phyloP scores from a whole-genome alignment of 257 asterid genomes.

The Nicotiana otophora region DNA sequence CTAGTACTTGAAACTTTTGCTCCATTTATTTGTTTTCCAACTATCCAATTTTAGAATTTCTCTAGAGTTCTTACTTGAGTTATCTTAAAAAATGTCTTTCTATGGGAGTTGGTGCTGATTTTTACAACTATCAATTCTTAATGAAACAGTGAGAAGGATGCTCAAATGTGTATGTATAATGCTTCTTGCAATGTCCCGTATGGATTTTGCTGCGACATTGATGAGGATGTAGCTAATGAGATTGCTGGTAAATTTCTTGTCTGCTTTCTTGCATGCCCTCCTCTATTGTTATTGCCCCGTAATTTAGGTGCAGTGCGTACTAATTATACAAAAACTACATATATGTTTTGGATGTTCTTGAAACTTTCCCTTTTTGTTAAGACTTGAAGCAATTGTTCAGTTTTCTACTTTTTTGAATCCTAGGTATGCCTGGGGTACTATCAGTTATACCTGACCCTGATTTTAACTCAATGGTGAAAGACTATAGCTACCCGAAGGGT shows the following conservation, averaged over 20 bases:
- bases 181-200: constrained; percentile 52
- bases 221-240: constrained; percentile 46
- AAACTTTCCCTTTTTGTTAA: not conserved
- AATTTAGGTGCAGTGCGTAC: not conserved
- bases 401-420: not conserved
- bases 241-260: constrained; percentile 43
- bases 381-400: not conserved
- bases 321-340: not conserved
- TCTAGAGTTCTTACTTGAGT: not conserved
- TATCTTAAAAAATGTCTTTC: not conserved
- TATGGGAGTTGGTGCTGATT: not conserved
- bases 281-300: not conserved
- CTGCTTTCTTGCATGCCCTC: not conserved
- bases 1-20: not conserved
- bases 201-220: constrained; percentile 91
- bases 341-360: not conserved
- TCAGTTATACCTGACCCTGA: constrained; percentile 70
- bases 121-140: not conserved
- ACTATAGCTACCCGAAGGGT: constrained; percentile 34
- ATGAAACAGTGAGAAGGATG: constrained; percentile 58
- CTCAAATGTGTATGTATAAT: constrained; percentile 82
- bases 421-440: constrained; percentile 63
- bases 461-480: constrained; percentile 42
- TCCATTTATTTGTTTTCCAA: not conserved
- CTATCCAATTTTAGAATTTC: not conserved